Percentiles rank a stretch among this genome's conserved stretches.
Evolutionary conservation across 805 yeast species (phyloP).

Genomic region (Peterozyma toletana): DNA sequence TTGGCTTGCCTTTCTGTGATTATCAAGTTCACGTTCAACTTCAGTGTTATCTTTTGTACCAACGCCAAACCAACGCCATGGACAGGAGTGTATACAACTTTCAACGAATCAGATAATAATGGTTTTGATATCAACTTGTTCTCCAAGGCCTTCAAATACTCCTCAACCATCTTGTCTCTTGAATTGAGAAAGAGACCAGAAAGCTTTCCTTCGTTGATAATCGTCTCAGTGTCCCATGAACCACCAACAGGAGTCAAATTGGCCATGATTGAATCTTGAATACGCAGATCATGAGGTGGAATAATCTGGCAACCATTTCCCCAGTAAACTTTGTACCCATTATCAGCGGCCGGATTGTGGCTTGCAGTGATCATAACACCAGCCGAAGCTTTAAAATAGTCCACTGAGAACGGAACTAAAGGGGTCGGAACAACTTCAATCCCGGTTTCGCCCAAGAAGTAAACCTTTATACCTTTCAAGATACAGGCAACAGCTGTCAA

Average conservation of each 20-base stretch:
- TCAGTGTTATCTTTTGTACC: constrained; percentile 32
- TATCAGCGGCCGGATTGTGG: constrained; percentile 79
- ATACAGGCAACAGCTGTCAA: constrained; percentile 73
- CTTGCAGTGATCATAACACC: constrained; percentile 95
- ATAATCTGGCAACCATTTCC: constrained; percentile 92
- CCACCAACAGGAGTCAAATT: constrained; percentile 56
- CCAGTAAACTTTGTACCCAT: constrained; percentile 94
- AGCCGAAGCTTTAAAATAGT: constrained; percentile 50
- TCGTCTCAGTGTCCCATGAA: constrained; percentile 39
- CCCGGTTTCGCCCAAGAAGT: constrained; percentile 39
- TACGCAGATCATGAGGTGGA: constrained; percentile 79
- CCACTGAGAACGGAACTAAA: constrained; percentile 82
- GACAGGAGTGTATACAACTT: constrained; percentile 85
- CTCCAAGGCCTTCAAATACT: constrained; percentile 30
- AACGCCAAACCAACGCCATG: constrained; percentile 87
- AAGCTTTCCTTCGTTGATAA: constrained; percentile 23
- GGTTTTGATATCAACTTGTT: constrained; percentile 23
- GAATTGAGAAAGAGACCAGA: constrained; percentile 25
- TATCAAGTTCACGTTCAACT: constrained; percentile 27
- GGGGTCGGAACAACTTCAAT: constrained; percentile 68
- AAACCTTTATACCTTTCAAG: constrained; percentile 60
- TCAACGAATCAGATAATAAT: constrained; percentile 22
- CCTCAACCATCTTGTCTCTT: constrained; percentile 31
- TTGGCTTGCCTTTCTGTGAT: constrained; percentile 55
- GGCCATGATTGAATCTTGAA: constrained; percentile 54